Conservation (phyloP, 805 yeast species). For the Vanderwaltozyma tropicalis region DNA sequence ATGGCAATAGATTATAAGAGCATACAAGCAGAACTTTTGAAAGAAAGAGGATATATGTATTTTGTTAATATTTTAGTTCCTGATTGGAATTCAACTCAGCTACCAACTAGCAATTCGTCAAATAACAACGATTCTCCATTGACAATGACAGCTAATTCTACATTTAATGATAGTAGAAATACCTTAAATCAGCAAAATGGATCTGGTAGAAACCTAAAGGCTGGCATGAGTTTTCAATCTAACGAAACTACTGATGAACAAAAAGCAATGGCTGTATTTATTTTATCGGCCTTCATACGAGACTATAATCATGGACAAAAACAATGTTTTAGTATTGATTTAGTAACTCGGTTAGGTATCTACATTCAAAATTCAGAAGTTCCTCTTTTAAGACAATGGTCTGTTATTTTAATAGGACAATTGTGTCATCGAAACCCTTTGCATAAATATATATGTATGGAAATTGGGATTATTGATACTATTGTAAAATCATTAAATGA, state of each 20-base stretch:
- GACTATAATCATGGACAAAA: conserved; percentile 75
- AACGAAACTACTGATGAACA: conserved; percentile 58
- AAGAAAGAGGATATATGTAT: conserved; percentile 83
- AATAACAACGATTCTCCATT: conserved; percentile 12
- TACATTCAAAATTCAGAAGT: conserved; percentile 66
- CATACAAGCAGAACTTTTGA: conserved; percentile 84
- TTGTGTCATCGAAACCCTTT: conserved; percentile 64
- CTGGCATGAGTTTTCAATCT: conserved; percentile 7
- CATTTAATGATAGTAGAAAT: neutral
- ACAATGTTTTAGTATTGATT: conserved; percentile 62
- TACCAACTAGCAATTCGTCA: conserved; percentile 12
- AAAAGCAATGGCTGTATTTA: conserved; percentile 91
- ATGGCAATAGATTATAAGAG: conserved; percentile 89
- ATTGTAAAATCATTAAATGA: conserved; percentile 56
- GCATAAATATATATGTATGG: conserved; percentile 59
- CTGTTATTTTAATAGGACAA: conserved; percentile 67
- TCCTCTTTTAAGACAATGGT: conserved; percentile 89
- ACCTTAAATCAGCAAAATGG: neutral
- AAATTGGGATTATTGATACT: conserved; percentile 46
- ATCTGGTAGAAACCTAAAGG: neutral
- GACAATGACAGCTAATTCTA: conserved; percentile 13
- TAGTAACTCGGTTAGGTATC: conserved; percentile 53
- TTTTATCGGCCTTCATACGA: conserved; percentile 71
- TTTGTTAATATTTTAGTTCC: conserved; percentile 69
- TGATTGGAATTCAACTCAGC: conserved; percentile 15